A percentile compares a stretch with the other conserved stretches of the same genome.
phyloP scores from a whole-genome alignment of 768 basidiomycete genomes.

The Mycena floridula region DNA sequence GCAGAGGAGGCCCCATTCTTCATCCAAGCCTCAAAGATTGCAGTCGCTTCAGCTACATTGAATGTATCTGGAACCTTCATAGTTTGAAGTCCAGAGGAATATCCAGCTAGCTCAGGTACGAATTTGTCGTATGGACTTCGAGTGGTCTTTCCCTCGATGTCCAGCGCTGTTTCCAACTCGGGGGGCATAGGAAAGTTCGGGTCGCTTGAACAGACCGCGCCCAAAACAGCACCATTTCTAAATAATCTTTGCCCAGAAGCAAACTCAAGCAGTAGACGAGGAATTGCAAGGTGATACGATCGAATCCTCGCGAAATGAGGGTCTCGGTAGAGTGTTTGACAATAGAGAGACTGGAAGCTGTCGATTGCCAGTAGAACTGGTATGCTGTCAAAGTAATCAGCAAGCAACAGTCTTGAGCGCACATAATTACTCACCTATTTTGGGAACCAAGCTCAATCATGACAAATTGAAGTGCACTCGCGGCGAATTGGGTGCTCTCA shows the following conservation, averaged over 20 bases:
- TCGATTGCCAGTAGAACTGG: conserved; percentile 85
- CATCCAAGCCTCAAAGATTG: conserved; percentile 74
- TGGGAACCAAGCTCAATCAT: conserved; percentile 61
- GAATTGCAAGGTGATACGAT: conserved; percentile 74
- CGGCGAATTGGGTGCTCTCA: too few relatives aligned
- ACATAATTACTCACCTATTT: too few relatives aligned
- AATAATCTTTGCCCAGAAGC: conserved; percentile 65
- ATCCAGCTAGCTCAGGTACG: conserved; percentile 40
- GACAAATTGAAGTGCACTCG: too few relatives aligned
- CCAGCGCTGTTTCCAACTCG: conserved; percentile 63
- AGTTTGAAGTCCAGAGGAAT: conserved; percentile 47
- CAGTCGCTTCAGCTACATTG: conserved; percentile 60
- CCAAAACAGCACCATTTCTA: conserved; percentile 70
- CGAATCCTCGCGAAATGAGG: conserved; percentile 65
- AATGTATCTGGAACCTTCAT: conserved; percentile 53
- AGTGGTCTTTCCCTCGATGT: too few relatives aligned
- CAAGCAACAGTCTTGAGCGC: too few relatives aligned
- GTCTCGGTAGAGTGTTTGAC: conserved; percentile 63
- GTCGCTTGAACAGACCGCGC: conserved; percentile 64
- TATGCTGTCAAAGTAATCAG: too few relatives aligned
- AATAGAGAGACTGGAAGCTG: conserved; percentile 82
- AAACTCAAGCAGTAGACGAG: conserved; percentile 72
- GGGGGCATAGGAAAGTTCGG: conserved; percentile 50
- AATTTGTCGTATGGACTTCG: too few relatives aligned
- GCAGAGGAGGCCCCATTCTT: conserved; percentile 48